Evolutionary conservation across 192 early-diverging fungal genomes (phyloP).

Genomic region (Funneliformis mosseae): DNA sequence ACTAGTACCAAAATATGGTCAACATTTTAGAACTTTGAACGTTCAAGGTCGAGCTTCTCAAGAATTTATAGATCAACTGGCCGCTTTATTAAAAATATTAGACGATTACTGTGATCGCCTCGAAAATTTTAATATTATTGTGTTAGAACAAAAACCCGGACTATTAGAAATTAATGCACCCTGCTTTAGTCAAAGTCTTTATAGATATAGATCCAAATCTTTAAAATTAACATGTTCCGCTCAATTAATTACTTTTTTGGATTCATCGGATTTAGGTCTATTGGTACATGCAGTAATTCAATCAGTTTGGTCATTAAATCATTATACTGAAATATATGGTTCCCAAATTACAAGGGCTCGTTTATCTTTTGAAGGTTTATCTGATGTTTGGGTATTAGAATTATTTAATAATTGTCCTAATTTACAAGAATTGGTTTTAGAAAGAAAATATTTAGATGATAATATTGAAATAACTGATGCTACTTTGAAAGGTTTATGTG

Average conservation of each 20-base stretch:
- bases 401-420: background rate
- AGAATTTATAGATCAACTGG: constrained; percentile 3
- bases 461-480: constrained; percentile 16
- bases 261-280: background rate
- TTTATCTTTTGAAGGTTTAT: constrained; percentile 7
- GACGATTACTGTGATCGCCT: background rate
- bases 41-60: constrained; percentile 13
- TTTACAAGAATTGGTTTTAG: constrained; percentile 17
- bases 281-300: constrained; percentile 16
- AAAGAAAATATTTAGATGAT: constrained; percentile 12
- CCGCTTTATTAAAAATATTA: background rate
- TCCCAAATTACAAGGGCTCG: constrained; percentile 3
- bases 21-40: background rate
- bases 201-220: background rate
- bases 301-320: constrained; percentile 4
- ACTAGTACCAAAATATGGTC: background rate
- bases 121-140: constrained; percentile 13
- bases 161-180: constrained; percentile 15
- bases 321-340: constrained; percentile 14
- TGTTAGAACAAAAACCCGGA: constrained; percentile 15
- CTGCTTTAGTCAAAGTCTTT: background rate
- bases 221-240: constrained; percentile 17
- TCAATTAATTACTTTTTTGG: constrained; percentile 6
- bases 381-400: background rate
- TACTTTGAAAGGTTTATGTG: background rate